Conservation (phyloP, 106 monocot species). For the Allium fistulosum region DNA sequence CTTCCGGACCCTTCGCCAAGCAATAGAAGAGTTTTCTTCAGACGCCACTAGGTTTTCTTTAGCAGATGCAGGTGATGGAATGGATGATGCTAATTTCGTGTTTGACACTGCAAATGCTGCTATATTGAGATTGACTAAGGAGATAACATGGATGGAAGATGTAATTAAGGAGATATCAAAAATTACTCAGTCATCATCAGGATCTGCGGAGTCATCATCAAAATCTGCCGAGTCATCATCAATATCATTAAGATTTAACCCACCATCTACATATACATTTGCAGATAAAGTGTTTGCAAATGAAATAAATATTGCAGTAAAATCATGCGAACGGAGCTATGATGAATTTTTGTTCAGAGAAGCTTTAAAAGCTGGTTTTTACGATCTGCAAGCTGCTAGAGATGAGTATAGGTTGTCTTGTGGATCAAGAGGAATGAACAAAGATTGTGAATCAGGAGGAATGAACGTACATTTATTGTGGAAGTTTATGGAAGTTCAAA, state of each 20-base stretch:
- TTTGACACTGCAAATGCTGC: conserved; percentile 93
- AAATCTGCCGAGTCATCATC: no score
- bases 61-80: conserved; percentile 87
- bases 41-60: conserved; percentile 88
- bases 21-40: conserved; percentile 71
- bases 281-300: conserved; percentile 77
- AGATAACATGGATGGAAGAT: conserved; percentile 87
- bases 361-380: conserved; percentile 83
- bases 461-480: conserved; percentile 67
- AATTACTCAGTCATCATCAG: conserved; percentile 38
- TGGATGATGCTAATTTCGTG: conserved; percentile 95
- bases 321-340: conserved; percentile 43
- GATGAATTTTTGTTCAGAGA: conserved; percentile 76
- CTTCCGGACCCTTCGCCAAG: conserved; percentile 73
- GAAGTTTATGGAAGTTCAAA: conserved; percentile 83
- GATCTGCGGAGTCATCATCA: conserved; percentile 14
- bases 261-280: conserved; percentile 35
- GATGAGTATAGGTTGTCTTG: conserved; percentile 88
- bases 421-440: conserved; percentile 14
- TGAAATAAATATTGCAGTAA: conserved; percentile 72
- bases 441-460: conserved; percentile 12
- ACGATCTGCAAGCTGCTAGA: conserved; percentile 80
- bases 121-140: conserved; percentile 76
- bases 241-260: conserved; percentile 28
- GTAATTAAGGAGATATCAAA: conserved; percentile 15